Base-by-base conservation (phyloP, 768 basidiomycete genomes). In the Amanita brunnescens region DNA sequence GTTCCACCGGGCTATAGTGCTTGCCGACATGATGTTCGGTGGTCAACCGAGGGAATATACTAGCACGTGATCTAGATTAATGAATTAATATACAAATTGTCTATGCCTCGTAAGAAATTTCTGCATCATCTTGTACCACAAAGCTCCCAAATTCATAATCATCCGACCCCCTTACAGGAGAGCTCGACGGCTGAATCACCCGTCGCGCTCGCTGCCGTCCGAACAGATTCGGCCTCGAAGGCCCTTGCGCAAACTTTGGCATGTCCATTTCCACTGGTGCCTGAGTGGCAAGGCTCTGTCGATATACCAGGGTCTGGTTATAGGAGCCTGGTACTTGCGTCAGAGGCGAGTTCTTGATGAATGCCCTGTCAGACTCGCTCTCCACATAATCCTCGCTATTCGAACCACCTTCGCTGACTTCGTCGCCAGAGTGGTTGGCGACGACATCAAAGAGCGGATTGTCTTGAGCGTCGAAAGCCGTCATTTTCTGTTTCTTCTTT, bases 341-440 rank as follows among this genome's bases (percentile, higher is more conserved):
- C 49, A 77, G 71, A 2, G 80, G 73, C 14, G 79, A 64, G 42
- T 83, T 77, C 53, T 79, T 72, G 30, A 89, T 63, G 66, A 92
- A 92, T 55, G 64, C 68, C 41, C 76, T 69, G 59, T 91, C 88
- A 30, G 77, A 80, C 59, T 85, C 87, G 60, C 72, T 77, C 59
- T 85, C 85, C 23, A 67, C 70, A 21, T 77, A 74, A 34, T 79
- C 76, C 54, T 73, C 78, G 58, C 68, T 73, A 30, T 68, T 72
- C 0, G 82, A 83, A 1, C 69, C 71, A 30, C 86, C 87, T 49
- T 72, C 76, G 58, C 83, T 84, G 49, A 73, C 71, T 59, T 91
- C 90, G 51, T 88, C 87, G 16, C 88, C 90, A 7, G 91, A 92
- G 58, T 91, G 90, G 14, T 65, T 65, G 2, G 90, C 90, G 61